Evolutionary conservation across 352 stramenopile genomes (phyloP), one percentile per base, ranked within the genome.

Genomic region (Globisporangium middletonii): DNA sequence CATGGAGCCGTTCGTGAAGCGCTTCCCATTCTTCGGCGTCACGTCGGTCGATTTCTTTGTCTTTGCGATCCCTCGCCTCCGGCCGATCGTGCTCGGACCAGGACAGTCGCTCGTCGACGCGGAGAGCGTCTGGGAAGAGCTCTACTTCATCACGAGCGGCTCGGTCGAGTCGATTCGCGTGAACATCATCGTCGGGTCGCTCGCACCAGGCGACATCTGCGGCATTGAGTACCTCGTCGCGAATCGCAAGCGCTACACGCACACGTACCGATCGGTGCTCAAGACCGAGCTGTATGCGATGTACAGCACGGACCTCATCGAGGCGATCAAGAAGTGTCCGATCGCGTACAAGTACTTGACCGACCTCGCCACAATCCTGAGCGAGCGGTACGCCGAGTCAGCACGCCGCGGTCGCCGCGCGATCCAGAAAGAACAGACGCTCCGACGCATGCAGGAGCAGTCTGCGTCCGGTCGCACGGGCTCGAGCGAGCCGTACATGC

Each of bases 41-140:
- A 81, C 79, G 2, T 85, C 79, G 0, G 78, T 90, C 23, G 79
- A 90, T 4, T 92, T 89, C 63, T 92, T 92, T 30, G 76, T 90
- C 11, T 83, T 71, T 43, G 68, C 68, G 33, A 79, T 88, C 35
- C 82, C 82, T 5, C 65, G 73, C 0, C 65, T 92, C 2, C 65
- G 80, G 11, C 82, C 82, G 1, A 83, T 89, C 48, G 72, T 90
- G 9, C 56, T 90, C 12, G 75, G 75, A 0, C 66, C 76, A 2
- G 70, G 76, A 0, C 79, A 90, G 62, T 64, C 75, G 0, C 69
- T 92, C 28, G 78, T 92, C 0, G 82, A 92, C 50, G 77, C 72
- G 0, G 82, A 90, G 62, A 89, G 82, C 51, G 79, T 92, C 1
- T 90, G 82, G 82, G 82, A 90, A 60, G 79, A 90, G 59, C 60